phyloP scores from a whole-genome alignment of 805 yeast species.

The Kodamaea lidongshanica region DNA sequence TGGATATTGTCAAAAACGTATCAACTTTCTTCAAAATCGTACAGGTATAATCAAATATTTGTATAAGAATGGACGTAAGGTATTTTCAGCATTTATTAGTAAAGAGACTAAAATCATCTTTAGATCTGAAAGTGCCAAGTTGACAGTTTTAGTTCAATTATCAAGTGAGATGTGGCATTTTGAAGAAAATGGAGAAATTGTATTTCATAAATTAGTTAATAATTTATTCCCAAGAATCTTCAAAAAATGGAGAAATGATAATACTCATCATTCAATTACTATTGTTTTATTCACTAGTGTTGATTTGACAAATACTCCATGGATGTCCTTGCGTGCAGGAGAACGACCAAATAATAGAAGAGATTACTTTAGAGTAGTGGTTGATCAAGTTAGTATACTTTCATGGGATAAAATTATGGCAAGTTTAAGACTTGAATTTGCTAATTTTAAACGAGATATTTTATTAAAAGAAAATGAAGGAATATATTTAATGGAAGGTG shows the following conservation, averaged over 20 bases:
- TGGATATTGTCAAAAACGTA: conserved; percentile 57
- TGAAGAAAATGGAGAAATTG: conserved; percentile 91
- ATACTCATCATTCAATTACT: conserved; percentile 86
- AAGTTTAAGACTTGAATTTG: conserved; percentile 74
- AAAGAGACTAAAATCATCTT: conserved; percentile 72
- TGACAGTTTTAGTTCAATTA: conserved; percentile 78
- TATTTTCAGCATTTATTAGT: conserved; percentile 72
- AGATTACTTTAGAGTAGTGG: conserved; percentile 89
- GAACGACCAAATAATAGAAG: conserved; percentile 60
- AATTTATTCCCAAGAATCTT: conserved; percentile 88
- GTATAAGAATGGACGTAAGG: conserved; percentile 59
- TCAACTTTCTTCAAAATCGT: conserved; percentile 55
- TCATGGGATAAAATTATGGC: conserved; percentile 94
- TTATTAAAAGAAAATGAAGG: conserved; percentile 35
- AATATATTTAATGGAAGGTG: conserved; percentile 18
- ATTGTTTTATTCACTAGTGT: conserved; percentile 83
- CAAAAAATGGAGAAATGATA: conserved; percentile 77
- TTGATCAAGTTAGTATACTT: conserved; percentile 83
- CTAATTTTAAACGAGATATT: conserved; percentile 72
- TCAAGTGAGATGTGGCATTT: conserved; percentile 98
- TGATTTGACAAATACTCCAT: conserved; percentile 48
- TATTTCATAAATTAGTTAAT: conserved; percentile 87
- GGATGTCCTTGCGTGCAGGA: conserved; percentile 60
- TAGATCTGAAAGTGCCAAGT: conserved; percentile 84
- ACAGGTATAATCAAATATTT: conserved; percentile 60